These are phyloP conservation scores for Yamadazyma phyllophila DNA, from an alignment of 805 yeast species.

Conservation along the genomic window DNA sequence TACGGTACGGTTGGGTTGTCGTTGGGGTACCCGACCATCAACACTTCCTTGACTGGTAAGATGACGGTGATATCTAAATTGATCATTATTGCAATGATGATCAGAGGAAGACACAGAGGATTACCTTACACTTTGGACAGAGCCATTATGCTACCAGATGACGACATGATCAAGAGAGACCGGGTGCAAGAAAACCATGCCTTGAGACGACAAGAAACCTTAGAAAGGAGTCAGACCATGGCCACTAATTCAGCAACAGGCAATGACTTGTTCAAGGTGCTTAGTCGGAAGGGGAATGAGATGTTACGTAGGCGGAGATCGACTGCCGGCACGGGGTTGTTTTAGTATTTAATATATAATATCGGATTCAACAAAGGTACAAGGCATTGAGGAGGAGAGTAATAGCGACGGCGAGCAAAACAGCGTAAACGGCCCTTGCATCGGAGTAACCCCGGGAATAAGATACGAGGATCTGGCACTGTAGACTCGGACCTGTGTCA, in stretches of 20 bases:
- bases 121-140: conserved; percentile 90
- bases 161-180: conserved; percentile 61
- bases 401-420: too few species aligned
- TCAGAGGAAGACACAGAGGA: conserved; percentile 96
- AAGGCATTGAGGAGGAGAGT: too few species aligned
- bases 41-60: conserved; percentile 70
- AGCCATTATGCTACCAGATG: conserved; percentile 84
- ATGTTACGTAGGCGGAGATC: conserved; percentile 8
- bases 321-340: neutral
- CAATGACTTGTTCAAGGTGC: conserved; percentile 10
- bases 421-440: too few species aligned
- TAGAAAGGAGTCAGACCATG: conserved; percentile 20
- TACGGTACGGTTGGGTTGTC: conserved; percentile 96
- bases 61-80: conserved; percentile 75
- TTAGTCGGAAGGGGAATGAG: conserved; percentile 15
- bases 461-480: too few species aligned
- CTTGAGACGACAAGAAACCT: conserved; percentile 26
- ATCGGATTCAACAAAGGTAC: too few species aligned
- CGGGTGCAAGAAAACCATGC: conserved; percentile 55
- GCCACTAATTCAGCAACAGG: conserved; percentile 9
- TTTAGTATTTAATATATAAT: too few species aligned
- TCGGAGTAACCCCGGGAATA: too few species aligned
- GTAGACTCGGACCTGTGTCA: too few species aligned
- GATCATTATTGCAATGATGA: conserved; percentile 83
- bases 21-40: conserved; percentile 69